Evolutionary conservation across 192 early-diverging fungal genomes (phyloP), one percentile per base, ranked within the genome.

Genomic region (Phlyctochytrium bullatum): DNA sequence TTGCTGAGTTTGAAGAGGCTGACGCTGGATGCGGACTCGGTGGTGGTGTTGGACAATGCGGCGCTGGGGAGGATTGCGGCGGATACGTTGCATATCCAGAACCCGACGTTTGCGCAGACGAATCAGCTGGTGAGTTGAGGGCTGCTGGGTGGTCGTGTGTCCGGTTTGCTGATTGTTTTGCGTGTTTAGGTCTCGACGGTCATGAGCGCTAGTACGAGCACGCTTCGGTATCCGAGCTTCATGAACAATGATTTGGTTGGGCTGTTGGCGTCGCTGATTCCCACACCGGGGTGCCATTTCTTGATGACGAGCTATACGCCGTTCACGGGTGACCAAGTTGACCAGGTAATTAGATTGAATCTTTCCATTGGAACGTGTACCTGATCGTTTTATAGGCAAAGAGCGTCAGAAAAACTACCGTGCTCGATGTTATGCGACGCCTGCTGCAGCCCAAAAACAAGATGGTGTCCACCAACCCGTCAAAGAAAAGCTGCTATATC

Each of bases 241-340:
- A 99, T 99, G 97, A 97, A 99, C 83, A 99, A 99, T 75, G 95
- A 99, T 72, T 83, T 99, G 52, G 93, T 96, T 3, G 90, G 94
- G 61, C 88, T 99, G 72, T 84, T 98, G 25, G 90, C 97, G 1
- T 94, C 95, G 17, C 82, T 99, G 59, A 98, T 99, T 60, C 97
- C 97, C 0, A 97, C 95, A n/a, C 97, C 97, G 10, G 87, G 93
- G 57, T 99, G 97, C 72, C 97, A 99, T 72, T 99, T 88, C 73
- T 80, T 99, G 36, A 90, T 87, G 60, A 99, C 97, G 0, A 88
- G 90, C 6, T 99, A 97, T 75, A 99, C 97, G 51, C 97, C 97
- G 17, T 99, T 99, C 61, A 92, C 93, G 3, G 93, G 93, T 57
- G 95, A 94, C 65, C 89, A 90, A 40, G 86, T 91, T 2, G 95